Evolutionary conservation across 1,284 basidiomycete genomes (phyloP).

Genomic region (Melampsora larici-populina): DNA sequence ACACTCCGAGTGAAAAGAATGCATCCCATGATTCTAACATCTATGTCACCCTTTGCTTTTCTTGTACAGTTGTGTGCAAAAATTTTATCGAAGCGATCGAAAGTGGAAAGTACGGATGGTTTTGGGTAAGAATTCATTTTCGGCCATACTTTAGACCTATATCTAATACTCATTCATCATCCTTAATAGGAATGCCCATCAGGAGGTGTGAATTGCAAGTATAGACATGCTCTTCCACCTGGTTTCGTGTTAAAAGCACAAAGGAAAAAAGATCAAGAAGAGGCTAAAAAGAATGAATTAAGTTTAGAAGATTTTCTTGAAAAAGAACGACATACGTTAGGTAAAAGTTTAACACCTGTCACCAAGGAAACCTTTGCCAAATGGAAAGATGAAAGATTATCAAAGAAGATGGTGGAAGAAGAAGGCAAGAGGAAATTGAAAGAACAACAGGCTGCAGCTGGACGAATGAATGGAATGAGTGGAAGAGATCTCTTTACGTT

Average conservation of each 20-base stretch:
- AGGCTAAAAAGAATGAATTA: constrained; percentile 77
- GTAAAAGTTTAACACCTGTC: constrained; percentile 88
- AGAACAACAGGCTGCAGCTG: constrained; percentile 75
- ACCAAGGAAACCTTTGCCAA: constrained; percentile 84
- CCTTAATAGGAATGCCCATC: constrained; percentile 63
- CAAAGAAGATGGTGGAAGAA: constrained; percentile 83
- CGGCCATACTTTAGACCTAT: background rate
- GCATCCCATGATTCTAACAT: constrained; percentile 42
- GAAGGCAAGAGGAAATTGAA: constrained; percentile 81
- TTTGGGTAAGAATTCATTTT: constrained; percentile 60
- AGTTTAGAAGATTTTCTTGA: constrained; percentile 96
- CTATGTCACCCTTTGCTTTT: background rate
- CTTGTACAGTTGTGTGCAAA: constrained; percentile 86
- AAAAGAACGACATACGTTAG: constrained; percentile 84
- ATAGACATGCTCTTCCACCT: constrained; percentile 89
- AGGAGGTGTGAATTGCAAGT: constrained; percentile 77
- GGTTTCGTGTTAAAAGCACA: constrained; percentile 63
- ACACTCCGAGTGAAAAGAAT: background rate
- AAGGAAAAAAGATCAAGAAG: constrained; percentile 59
- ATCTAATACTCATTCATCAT: background rate
- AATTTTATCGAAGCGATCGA: constrained; percentile 96
- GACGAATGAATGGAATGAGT: constrained; percentile 89
- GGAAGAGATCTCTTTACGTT: constrained; percentile 82
- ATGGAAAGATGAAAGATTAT: constrained; percentile 85
- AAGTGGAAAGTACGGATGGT: constrained; percentile 84